Conservation (phyloP, 352 stramenopile species). For the Phytophthora citricola region DNA sequence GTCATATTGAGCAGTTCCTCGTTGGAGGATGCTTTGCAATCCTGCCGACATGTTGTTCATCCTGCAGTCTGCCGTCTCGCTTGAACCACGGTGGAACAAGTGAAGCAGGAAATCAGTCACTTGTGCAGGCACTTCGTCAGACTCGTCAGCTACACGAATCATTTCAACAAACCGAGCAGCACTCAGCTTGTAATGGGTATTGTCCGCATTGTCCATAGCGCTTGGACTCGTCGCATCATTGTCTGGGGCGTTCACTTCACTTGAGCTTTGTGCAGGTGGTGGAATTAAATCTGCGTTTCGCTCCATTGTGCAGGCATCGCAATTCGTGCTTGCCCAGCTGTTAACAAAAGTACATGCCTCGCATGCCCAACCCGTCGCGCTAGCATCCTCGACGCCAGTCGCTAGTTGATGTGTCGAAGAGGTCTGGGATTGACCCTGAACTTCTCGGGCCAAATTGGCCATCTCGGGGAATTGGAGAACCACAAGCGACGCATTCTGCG, state of each 20-base stretch:
- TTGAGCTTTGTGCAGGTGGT: conserved; percentile 4
- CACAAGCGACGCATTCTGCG: conserved; percentile 67
- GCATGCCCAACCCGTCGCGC: conserved; percentile 57
- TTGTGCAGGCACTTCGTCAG: conserved; percentile 29
- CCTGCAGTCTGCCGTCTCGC: not conserved
- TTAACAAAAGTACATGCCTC: conserved; percentile 76
- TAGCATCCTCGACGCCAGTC: conserved; percentile 2
- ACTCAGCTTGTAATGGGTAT: conserved; percentile 28
- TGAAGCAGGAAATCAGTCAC: conserved; percentile 41
- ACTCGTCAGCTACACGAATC: conserved; percentile 40
- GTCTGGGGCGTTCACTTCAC: conserved; percentile 12
- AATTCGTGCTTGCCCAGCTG: conserved; percentile 53
- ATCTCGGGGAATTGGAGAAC: conserved; percentile 65
- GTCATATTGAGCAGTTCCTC: conserved; percentile 29
- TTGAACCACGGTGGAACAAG: conserved; percentile 23
- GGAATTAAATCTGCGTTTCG: conserved; percentile 51
- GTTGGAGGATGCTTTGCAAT: conserved; percentile 28
- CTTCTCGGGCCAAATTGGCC: conserved; percentile 36
- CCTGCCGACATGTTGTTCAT: not conserved
- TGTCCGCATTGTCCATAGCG: conserved; percentile 3
- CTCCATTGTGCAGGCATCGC: conserved; percentile 62
- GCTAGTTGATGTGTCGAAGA: conserved; percentile 5
- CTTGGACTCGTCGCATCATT: conserved; percentile 1
- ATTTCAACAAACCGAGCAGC: conserved; percentile 48
- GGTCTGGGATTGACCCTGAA: conserved; percentile 25